Percentiles rank a stretch among this genome's conserved stretches.
phyloP scores from a whole-genome alignment of 176 grass and related monocot genomes.

The Musa acuminata region DNA sequence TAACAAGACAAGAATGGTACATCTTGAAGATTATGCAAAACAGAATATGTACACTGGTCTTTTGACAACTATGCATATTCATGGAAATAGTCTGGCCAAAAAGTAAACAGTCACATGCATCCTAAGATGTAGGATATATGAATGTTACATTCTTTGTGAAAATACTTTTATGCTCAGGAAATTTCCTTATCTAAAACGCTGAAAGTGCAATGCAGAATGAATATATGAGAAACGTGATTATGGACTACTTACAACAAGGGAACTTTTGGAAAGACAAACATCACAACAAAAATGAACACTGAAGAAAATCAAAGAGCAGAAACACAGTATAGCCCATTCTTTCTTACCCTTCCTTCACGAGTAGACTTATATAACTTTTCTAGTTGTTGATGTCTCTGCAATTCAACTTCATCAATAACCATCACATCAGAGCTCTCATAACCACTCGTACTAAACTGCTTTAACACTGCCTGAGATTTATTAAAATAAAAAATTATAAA shows the following conservation, averaged over 20 bases:
- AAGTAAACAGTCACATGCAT: background rate
- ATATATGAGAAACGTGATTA: background rate
- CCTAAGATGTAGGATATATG: background rate
- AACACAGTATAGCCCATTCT: background rate
- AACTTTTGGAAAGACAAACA: background rate
- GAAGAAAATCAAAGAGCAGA: background rate
- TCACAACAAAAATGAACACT: background rate
- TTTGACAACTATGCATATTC: background rate
- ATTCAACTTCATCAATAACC: slow-evolving; percentile 85
- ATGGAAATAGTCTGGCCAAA: background rate
- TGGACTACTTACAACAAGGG: background rate
- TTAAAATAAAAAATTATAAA: background rate
- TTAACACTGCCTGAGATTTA: slow-evolving; percentile 80
- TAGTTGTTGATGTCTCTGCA: slow-evolving; percentile 86
- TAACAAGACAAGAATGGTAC: background rate
- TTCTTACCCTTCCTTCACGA: slow-evolving; percentile 85
- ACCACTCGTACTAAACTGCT: slow-evolving; percentile 81
- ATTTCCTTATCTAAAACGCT: background rate
- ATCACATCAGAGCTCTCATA: slow-evolving; percentile 75
- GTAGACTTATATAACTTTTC: slow-evolving; percentile 94
- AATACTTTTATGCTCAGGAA: too few relatives aligned
- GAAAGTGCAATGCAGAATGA: background rate
- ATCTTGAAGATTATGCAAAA: background rate
- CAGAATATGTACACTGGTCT: background rate
- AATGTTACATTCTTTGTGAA: background rate